Conservation (phyloP, 169 alveolate species). For the Cryptosporidium sp. region DNA sequence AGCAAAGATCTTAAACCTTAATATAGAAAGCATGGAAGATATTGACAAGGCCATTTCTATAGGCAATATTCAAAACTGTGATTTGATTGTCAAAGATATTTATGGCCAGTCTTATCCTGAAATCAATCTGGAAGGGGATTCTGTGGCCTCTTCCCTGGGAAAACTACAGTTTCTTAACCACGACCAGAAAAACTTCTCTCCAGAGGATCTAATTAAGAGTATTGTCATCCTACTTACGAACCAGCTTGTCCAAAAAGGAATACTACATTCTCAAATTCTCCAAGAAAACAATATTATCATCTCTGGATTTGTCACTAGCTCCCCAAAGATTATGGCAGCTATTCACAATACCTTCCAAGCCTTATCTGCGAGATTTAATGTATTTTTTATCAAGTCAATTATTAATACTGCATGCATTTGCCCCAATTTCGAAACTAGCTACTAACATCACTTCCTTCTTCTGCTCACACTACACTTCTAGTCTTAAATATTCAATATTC, state of each 20-base stretch:
- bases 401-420: constrained; percentile 25
- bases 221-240: constrained; percentile 28
- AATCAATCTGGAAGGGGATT: constrained; percentile 33
- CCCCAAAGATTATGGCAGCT: constrained; percentile 64
- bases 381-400: constrained; percentile 23
- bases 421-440: constrained; percentile 1
- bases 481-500: background rate
- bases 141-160: constrained; percentile 61
- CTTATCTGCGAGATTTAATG: constrained; percentile 5
- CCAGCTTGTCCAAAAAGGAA: constrained; percentile 35
- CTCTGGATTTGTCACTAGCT: constrained; percentile 43
- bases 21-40: constrained; percentile 11
- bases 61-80: constrained; percentile 56
- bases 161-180: constrained; percentile 28
- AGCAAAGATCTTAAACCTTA: background rate
- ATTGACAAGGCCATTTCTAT: constrained; percentile 9
- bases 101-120: constrained; percentile 45
- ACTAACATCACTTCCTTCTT: background rate
- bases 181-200: background rate
- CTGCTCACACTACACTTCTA: background rate
- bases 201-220: constrained; percentile 47
- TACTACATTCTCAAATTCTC: constrained; percentile 28
- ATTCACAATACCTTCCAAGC: constrained; percentile 26
- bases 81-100: constrained; percentile 50
- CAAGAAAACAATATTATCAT: constrained; percentile 31